Evolutionary conservation across 495 filamentous ascomycete species (phyloP).

Genomic region (Chlorociboria aeruginascens): DNA sequence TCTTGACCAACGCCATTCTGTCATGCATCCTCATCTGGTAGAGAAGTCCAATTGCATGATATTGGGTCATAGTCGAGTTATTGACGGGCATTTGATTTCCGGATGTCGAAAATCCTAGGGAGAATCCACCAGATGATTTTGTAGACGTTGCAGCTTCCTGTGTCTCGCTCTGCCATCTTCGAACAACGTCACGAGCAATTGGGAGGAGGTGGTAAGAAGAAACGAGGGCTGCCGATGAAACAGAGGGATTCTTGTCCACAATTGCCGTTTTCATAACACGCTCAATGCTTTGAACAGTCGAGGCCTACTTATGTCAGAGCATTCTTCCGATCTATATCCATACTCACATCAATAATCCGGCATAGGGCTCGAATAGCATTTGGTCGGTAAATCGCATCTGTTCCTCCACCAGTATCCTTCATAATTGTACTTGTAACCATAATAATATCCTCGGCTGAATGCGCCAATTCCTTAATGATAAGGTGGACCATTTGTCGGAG

Average conservation of each 20-base stretch:
- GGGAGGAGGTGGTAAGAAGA: slow-evolving; percentile 98
- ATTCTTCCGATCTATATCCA: background rate
- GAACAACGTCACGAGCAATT: slow-evolving; percentile 87
- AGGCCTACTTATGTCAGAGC: slow-evolving; percentile 45
- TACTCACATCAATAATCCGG: slow-evolving; percentile 87
- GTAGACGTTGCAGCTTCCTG: slow-evolving; percentile 88
- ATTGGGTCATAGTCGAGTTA: slow-evolving; percentile 90
- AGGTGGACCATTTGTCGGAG: slow-evolving; percentile 99
- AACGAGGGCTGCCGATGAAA: slow-evolving; percentile 91
- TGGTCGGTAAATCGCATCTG: slow-evolving; percentile 87
- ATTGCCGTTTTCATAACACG: slow-evolving; percentile 98
- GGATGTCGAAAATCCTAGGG: slow-evolving; percentile 73
- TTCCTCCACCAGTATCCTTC: slow-evolving; percentile 96
- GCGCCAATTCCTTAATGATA: slow-evolving; percentile 90
- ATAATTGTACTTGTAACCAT: slow-evolving; percentile 99
- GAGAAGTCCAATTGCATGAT: slow-evolving; percentile 93
- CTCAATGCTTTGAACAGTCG: slow-evolving; percentile 97
- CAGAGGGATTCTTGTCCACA: slow-evolving; percentile 96
- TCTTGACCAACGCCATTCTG: slow-evolving; percentile 98
- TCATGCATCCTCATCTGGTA: slow-evolving; percentile 98
- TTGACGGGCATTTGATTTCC: slow-evolving; percentile 58
- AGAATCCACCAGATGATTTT: slow-evolving; percentile 82
- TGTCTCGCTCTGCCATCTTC: slow-evolving; percentile 97
- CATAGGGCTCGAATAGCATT: slow-evolving; percentile 96
- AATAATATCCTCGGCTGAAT: slow-evolving; percentile 97